Conservation (phyloP, 768 basidiomycete species). For the Cystofilobasidium capitatum region DNA sequence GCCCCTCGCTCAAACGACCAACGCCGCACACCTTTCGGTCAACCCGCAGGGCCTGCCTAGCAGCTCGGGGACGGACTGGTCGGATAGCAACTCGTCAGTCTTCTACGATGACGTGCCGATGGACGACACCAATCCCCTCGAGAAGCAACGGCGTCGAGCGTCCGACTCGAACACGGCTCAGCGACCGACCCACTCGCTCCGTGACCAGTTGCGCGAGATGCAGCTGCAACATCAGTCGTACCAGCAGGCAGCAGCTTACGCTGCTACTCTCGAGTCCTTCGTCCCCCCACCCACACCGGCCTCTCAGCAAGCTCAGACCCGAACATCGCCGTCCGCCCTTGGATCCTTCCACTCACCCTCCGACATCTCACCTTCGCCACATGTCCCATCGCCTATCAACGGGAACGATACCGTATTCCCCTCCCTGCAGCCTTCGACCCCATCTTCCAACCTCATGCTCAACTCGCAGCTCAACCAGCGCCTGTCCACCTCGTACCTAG, state of each 20-base stretch:
- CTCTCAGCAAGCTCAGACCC: not conserved
- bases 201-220: slow-evolving; percentile 3
- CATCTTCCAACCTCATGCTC: not conserved
- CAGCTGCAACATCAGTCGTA: slow-evolving; percentile 6
- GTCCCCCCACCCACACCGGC: not conserved
- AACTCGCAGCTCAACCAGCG: not conserved
- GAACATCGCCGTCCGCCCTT: not conserved
- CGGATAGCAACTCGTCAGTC: not conserved
- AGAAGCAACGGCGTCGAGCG: not conserved
- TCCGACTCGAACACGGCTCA: not conserved
- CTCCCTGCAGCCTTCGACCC: not conserved
- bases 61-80: not conserved
- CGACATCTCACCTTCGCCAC: not conserved
- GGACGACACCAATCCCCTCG: not conserved
- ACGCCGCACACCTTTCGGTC: not conserved
- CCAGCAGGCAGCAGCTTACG: not conserved
- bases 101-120: not conserved
- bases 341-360: not conserved
- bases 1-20: not conserved
- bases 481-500: not conserved
- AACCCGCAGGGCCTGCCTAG: not conserved
- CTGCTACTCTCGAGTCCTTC: not conserved
- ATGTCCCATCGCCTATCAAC: not conserved
- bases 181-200: not conserved
- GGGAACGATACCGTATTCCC: not conserved